Base-by-base conservation (phyloP, 805 yeast genomes). In the Candida morakotiae region DNA sequence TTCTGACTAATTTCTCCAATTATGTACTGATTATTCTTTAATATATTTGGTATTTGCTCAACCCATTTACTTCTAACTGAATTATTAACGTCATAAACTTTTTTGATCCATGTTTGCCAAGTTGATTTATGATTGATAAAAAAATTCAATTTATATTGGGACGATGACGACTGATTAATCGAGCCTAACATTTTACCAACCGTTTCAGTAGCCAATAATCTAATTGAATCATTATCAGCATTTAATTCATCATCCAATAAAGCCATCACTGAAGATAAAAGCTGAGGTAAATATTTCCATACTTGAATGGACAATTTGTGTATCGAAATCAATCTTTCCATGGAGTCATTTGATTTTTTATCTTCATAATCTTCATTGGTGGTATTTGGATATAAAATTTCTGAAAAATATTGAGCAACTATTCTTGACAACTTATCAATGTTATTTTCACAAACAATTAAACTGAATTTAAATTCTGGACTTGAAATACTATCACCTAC, bases 251-350 rank as follows among this genome's bases (percentile, higher is more conserved):
- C 87, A 46, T 85, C 86, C 3, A 88, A 64, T 35, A 86, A 72
- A 0, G 95, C 93, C 69, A 85, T 76, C 0, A 84, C 83, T 1
- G 93, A 77, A 3, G 75, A 70, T 9, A 86, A 64, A 15, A 85
- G 61, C 32, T 83, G 93, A 0, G 96, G 96, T 0, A 79, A 80
- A 35, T 75, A 70, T 47, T 69, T 75, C 96, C 96, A 89, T 2
- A 88, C 62, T 42, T 81, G 81, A 2, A 80, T 60, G 0, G 81
- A 62, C 23, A 87, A 60, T 9, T 58, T 68, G 51, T 87, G 95
- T 3, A 85, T 65, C 49, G 80, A 81, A 9, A 64, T 66, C 37
- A 85, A 58, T 15, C 75, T 76, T 29, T 65, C 70, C 34, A 61
- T 44, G 3, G 62, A 52, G 19, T 43, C 43, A 3, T 47, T 56